A percentile compares a stretch with the other conserved stretches of the same genome.
These are phyloP conservation scores for Yamadazyma akitaensis DNA, from an alignment of 805 yeast genomes.

Conservation along the genomic window DNA sequence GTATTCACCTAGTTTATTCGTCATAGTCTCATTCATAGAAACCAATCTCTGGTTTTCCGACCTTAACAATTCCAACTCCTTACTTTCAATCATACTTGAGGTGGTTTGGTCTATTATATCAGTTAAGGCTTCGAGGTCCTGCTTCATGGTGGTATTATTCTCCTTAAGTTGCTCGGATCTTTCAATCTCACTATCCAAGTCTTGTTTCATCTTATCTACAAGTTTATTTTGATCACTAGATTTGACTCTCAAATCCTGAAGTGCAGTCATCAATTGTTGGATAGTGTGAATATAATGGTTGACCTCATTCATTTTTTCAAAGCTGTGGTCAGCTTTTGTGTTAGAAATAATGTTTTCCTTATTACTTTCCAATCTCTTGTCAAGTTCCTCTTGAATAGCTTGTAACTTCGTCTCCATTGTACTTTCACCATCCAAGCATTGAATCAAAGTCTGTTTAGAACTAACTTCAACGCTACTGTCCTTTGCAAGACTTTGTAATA, in stretches of 20 bases:
- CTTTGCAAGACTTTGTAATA: constrained; percentile 18
- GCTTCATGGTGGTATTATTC: constrained; percentile 14
- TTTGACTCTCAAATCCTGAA: constrained; percentile 23
- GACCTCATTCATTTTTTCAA: constrained; percentile 4
- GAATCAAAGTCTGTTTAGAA: constrained; percentile 16
- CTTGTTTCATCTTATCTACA: constrained; percentile 19
- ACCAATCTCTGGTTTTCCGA: constrained; percentile 20
- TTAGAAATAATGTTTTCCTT: not conserved
- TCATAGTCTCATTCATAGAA: constrained; percentile 18
- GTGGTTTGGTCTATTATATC: constrained; percentile 5
- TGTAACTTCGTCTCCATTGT: constrained; percentile 23
- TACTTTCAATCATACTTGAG: constrained; percentile 1
- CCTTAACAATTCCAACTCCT: constrained; percentile 10
- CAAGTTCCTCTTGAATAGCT: constrained; percentile 20
- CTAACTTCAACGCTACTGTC: constrained; percentile 17
- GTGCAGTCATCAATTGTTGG: constrained; percentile 17
- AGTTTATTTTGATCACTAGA: constrained; percentile 19
- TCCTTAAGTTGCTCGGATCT: constrained; percentile 19
- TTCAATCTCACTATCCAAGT: constrained; percentile 21
- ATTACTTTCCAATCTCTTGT: constrained; percentile 11
- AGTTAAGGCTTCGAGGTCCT: constrained; percentile 7
- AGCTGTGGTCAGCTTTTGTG: constrained; percentile 1
- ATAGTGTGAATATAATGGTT: constrained; percentile 15
- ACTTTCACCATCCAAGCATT: constrained; percentile 15
- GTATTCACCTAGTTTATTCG: constrained; percentile 27